Evolutionary conservation across 768 basidiomycete species (phyloP).

Genomic region (Lentinula detonsa): DNA sequence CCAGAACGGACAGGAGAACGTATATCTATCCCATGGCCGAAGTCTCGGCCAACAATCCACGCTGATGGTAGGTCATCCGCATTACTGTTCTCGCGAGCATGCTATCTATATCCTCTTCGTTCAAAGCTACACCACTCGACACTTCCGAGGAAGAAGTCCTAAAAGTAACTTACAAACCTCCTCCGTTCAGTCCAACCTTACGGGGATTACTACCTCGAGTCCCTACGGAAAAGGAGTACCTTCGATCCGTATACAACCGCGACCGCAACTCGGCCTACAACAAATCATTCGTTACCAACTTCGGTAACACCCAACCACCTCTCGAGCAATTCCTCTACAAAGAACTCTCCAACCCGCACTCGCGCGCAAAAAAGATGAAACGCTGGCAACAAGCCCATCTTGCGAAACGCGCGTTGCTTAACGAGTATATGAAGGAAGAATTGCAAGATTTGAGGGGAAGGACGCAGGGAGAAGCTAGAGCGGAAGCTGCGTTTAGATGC

Average conservation of each 20-base stretch:
- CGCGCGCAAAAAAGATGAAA: conserved; percentile 73
- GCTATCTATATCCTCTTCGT: not conserved
- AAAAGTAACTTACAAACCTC: conserved; percentile 67
- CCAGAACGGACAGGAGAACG: conserved; percentile 34
- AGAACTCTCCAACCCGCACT: conserved; percentile 79
- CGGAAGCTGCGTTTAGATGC: conserved; percentile 75
- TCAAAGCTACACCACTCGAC: conserved; percentile 55
- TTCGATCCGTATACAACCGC: conserved; percentile 46
- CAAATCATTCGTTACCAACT: conserved; percentile 25
- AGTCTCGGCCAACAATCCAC: conserved; percentile 34
- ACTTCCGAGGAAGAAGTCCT: conserved; percentile 55
- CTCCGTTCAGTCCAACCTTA: conserved; percentile 37
- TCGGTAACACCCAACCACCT: conserved; percentile 47
- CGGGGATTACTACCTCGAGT: conserved; percentile 30
- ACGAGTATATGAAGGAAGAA: conserved; percentile 48
- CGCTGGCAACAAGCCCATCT: conserved; percentile 62
- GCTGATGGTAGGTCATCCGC: conserved; percentile 24
- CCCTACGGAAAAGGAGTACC: conserved; percentile 49
- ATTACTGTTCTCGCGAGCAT: not conserved
- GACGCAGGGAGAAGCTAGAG: conserved; percentile 53
- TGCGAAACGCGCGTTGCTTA: conserved; percentile 42
- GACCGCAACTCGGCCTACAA: conserved; percentile 24
- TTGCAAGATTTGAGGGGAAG: conserved; percentile 54
- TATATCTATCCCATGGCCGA: conserved; percentile 69
- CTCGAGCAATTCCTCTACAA: conserved; percentile 60